Percentiles rank a stretch among this genome's conserved stretches.
These are phyloP conservation scores for Piper betle DNA, from an alignment of 164 flowering plant species.

Conservation along the genomic window DNA sequence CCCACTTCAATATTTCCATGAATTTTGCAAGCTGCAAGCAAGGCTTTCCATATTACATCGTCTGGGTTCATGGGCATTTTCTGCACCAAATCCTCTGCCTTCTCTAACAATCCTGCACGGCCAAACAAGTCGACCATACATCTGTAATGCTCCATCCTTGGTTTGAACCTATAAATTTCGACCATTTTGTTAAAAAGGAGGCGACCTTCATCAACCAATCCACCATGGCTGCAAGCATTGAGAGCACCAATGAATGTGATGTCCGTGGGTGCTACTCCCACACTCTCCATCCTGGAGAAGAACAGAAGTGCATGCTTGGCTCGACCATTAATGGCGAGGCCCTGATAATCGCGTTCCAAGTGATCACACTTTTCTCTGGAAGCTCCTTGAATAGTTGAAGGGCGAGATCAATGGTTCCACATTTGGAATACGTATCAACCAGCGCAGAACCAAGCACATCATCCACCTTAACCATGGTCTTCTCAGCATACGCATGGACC, in stretches of 20 bases:
- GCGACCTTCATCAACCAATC: conserved; percentile 38
- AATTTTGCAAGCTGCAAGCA: conserved; percentile 45
- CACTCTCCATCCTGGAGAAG: conserved; percentile 29
- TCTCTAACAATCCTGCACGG: conserved; percentile 43
- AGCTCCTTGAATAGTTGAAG: conserved; percentile 31
- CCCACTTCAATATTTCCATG: conserved; percentile 47
- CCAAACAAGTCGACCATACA: conserved; percentile 63
- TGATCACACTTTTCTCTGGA: conserved; percentile 20
- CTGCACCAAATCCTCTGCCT: conserved; percentile 40
- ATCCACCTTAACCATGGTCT: conserved; percentile 29
- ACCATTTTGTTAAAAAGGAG: conserved; percentile 32
- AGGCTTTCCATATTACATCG: conserved; percentile 49
- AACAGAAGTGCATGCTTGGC: conserved; percentile 35
- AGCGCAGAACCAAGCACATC: conserved; percentile 51
- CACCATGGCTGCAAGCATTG: conserved; percentile 57
- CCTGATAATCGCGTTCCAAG: conserved; percentile 50
- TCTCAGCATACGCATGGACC: conserved; percentile 44
- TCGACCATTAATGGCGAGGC: conserved; percentile 44
- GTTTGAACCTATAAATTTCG: conserved; percentile 24
- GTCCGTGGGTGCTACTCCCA: conserved; percentile 28
- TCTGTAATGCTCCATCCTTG: conserved; percentile 50
- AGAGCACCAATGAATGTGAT: conserved; percentile 35
- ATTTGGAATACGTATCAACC: conserved; percentile 50
- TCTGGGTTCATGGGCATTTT: conserved; percentile 41
- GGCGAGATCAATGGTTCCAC: conserved; percentile 50